A percentile compares a stretch with the other conserved stretches of the same genome.
Conservation (phyloP, 495 filamentous ascomycete species). For the Aspergillus cavernicola region DNA sequence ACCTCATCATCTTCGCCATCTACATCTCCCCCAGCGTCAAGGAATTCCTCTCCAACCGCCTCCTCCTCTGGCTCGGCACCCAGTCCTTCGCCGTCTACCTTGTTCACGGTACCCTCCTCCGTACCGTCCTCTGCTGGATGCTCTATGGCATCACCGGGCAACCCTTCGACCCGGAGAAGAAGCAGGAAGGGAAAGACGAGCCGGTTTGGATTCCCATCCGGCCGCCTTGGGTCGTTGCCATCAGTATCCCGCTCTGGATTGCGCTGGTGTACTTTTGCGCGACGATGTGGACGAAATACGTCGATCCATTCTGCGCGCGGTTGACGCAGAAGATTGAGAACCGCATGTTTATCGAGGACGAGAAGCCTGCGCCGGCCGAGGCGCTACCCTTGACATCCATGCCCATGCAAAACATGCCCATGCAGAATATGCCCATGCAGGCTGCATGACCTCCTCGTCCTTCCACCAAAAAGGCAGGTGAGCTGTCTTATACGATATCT, state of each 20-base stretch:
- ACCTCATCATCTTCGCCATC: slow-evolving; percentile 54
- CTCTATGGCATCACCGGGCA: slow-evolving; percentile 55
- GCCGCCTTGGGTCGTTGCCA: slow-evolving; percentile 39
- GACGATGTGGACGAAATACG: slow-evolving; percentile 60
- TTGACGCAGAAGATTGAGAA: slow-evolving; percentile 56
- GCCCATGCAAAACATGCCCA: slow-evolving; percentile 29
- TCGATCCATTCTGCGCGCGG: slow-evolving; percentile 61
- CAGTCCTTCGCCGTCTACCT: slow-evolving; percentile 68
- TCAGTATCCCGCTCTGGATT: slow-evolving; percentile 56
- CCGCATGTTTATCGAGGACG: slow-evolving; percentile 49
- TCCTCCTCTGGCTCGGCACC: slow-evolving; percentile 63
- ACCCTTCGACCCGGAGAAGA: slow-evolving; percentile 39
- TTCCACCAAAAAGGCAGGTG: too few species aligned
- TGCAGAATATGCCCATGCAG: slow-evolving; percentile 31
- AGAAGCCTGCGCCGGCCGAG: slow-evolving; percentile 34
- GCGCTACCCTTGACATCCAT: slow-evolving; percentile 34
- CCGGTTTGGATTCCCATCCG: slow-evolving; percentile 34
- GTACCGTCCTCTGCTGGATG: slow-evolving; percentile 61
- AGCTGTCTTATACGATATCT: slow-evolving; percentile 3
- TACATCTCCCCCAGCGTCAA: slow-evolving; percentile 56
- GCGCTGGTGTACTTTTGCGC: slow-evolving; percentile 54
- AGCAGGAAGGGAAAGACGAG: slow-evolving; percentile 36
- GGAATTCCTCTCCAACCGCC: slow-evolving; percentile 50
- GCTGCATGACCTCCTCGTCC: background rate
- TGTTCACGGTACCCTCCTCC: slow-evolving; percentile 61